Evolutionary conservation across 441 rosid genomes (phyloP), one percentile per base, ranked within the genome.

Genomic region (Pelargonium cotyledonis): DNA sequence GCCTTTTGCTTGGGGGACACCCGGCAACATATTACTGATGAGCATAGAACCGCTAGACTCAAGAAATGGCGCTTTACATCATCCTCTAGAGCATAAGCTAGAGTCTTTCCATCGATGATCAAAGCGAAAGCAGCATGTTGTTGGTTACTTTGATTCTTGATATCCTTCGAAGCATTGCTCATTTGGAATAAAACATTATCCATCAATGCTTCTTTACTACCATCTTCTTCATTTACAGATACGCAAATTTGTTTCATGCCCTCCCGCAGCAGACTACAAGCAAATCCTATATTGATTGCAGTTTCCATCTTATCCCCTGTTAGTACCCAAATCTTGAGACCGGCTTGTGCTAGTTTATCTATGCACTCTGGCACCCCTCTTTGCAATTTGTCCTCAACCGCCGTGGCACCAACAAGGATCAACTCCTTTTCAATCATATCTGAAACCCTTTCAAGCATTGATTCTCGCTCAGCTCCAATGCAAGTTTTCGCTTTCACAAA

Each of bases 221-320:
- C 66, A 84, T 73, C 85, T 85, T 95, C 81, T 81, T 91, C 65
- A 85, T 63, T 61, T 80, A 80, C 77, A 80, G 85, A 38, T 51
- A 75, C 76, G 89, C 96, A 0, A 83, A 95, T 79, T 81, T 92
- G 99, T 66, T 73, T 86, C 99, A 95, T 95, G 75, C 92, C 99
- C 86, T 88, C 87, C 77, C 99, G 78, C 46, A 95, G 97, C 77
- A 95, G 87, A 82, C 99, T 90, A 81, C 98, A 92, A 31, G 99
- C 86, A 68, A 85, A 95, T 66, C 97, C 99, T 53, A 95, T 92
- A 76, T 95, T 95, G 73, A 95, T 92, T 26, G 99, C 99, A 4
- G 99, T 95, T 84, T 95, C 99, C 98, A 92, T 92, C 82, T 95
- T 95, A 77, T 95, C 99, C 67, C 99, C 99, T 15, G 98, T 95